Evolutionary conservation across 1,139 yeast genomes (phyloP).

Genomic region (Candida albicans): DNA sequence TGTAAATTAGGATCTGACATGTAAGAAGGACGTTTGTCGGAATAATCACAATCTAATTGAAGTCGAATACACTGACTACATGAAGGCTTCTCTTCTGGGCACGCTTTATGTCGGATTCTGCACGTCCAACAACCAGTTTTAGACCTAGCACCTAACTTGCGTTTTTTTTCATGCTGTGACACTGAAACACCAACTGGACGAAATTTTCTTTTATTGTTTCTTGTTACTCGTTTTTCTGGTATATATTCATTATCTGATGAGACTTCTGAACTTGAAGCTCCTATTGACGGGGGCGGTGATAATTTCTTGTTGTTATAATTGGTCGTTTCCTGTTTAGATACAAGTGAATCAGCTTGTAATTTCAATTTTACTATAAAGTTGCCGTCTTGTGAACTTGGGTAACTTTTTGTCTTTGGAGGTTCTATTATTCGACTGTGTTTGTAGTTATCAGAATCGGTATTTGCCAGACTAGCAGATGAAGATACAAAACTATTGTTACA

Average conservation of each 20-base stretch:
- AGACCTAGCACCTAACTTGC: slow-evolving; percentile 38
- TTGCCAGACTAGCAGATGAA: too few relatives aligned
- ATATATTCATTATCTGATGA: slow-evolving; percentile 4
- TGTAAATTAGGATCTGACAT: slow-evolving; percentile 45
- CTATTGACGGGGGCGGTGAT: background rate
- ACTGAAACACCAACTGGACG: background rate
- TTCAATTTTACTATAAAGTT: too few relatives aligned
- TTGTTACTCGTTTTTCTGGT: slow-evolving; percentile 2
- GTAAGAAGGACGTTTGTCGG: slow-evolving; percentile 52
- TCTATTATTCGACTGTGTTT: too few relatives aligned
- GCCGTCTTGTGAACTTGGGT: too few relatives aligned
- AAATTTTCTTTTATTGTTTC: slow-evolving; percentile 2
- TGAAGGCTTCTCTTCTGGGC: slow-evolving; percentile 59
- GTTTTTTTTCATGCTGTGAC: slow-evolving; percentile 12
- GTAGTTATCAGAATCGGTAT: too few relatives aligned
- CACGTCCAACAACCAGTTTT: slow-evolving; percentile 72
- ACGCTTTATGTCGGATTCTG: slow-evolving; percentile 61
- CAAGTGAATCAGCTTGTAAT: too few relatives aligned
- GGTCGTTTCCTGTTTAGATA: too few relatives aligned
- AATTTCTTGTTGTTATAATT: background rate
- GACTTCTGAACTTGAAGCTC: background rate
- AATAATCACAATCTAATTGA: slow-evolving; percentile 54
- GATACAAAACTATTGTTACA: too few relatives aligned
- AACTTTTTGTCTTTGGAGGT: too few relatives aligned
- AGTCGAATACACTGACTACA: slow-evolving; percentile 57